phyloP scores from a whole-genome alignment of 2,329 filamentous ascomycete genomes.

The Remersonia thermophila region DNA sequence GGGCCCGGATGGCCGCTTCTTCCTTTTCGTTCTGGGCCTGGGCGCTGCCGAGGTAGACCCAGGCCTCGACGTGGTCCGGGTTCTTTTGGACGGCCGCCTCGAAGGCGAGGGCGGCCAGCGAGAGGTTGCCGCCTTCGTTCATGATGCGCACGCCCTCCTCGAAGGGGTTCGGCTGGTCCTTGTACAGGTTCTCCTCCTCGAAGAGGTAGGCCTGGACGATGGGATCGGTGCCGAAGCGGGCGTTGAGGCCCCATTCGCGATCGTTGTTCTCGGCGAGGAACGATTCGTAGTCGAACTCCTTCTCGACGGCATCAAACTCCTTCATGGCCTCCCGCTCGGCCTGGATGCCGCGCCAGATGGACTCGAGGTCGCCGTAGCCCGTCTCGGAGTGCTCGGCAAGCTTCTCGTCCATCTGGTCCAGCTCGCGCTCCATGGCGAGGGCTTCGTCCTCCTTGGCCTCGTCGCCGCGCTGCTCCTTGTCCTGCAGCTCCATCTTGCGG shows the following conservation, averaged over 20 bases:
- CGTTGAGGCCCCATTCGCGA: constrained; percentile 58
- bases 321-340: constrained; percentile 59
- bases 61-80: constrained; percentile 76
- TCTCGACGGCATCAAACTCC: constrained; percentile 55
- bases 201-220: constrained; percentile 85
- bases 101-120: constrained; percentile 83
- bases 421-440: constrained; percentile 67
- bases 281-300: constrained; percentile 47
- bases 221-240: constrained; percentile 56
- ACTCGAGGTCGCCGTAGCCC: constrained; percentile 79
- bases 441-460: constrained; percentile 41
- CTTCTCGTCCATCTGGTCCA: constrained; percentile 69
- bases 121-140: constrained; percentile 85
- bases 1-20: constrained; percentile 81
- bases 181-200: constrained; percentile 86
- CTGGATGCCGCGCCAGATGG: constrained; percentile 73
- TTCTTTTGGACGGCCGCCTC: constrained; percentile 91
- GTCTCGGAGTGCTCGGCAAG: constrained; percentile 49
- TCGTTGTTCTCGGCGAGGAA: constrained; percentile 43
- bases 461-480: constrained; percentile 37
- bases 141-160: constrained; percentile 90
- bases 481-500: constrained; percentile 65
- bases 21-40: constrained; percentile 99
- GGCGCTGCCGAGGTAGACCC: constrained; percentile 81
- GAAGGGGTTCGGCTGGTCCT: constrained; percentile 64